phyloP scores from a whole-genome alignment of 305 asterid genomes.

The Solanum hybrid region DNA sequence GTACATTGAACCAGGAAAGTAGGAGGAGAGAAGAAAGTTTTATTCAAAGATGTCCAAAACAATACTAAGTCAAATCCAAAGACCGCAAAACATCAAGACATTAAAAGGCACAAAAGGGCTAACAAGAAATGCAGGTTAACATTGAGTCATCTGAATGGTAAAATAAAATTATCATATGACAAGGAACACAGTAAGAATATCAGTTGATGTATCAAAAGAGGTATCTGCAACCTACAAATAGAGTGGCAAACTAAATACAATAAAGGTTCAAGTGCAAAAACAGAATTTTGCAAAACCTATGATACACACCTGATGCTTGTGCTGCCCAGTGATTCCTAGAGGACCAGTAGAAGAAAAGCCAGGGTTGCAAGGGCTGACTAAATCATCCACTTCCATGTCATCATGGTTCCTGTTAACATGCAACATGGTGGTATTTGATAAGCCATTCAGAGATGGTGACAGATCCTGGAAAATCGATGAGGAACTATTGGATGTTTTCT shows the following conservation, averaged over 20 bases:
- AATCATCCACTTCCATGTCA: slow-evolving; percentile 21
- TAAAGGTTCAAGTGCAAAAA: background rate
- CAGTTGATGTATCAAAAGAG: background rate
- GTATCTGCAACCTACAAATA: background rate
- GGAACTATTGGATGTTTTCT: slow-evolving; percentile 20
- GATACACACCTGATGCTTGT: slow-evolving; percentile 29
- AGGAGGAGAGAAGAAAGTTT: background rate
- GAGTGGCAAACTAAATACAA: background rate
- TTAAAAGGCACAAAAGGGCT: background rate
- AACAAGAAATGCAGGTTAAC: background rate
- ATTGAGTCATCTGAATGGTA: background rate
- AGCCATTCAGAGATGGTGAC: slow-evolving; percentile 13
- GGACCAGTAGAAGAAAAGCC: slow-evolving; percentile 24
- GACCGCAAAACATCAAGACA: background rate
- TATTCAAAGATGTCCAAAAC: background rate
- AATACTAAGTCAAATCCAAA: background rate
- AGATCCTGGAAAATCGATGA: slow-evolving; percentile 10
- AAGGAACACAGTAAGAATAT: background rate
- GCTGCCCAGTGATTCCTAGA: slow-evolving; percentile 14
- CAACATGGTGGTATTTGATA: slow-evolving; percentile 16
- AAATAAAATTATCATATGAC: background rate
- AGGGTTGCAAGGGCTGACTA: slow-evolving; percentile 19
- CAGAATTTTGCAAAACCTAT: background rate
- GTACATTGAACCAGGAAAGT: background rate
- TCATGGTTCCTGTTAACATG: slow-evolving; percentile 19